These are phyloP conservation scores for Microbotryomycetes sp. DNA, from an alignment of 1,284 basidiomycete species.

Conservation along the genomic window DNA sequence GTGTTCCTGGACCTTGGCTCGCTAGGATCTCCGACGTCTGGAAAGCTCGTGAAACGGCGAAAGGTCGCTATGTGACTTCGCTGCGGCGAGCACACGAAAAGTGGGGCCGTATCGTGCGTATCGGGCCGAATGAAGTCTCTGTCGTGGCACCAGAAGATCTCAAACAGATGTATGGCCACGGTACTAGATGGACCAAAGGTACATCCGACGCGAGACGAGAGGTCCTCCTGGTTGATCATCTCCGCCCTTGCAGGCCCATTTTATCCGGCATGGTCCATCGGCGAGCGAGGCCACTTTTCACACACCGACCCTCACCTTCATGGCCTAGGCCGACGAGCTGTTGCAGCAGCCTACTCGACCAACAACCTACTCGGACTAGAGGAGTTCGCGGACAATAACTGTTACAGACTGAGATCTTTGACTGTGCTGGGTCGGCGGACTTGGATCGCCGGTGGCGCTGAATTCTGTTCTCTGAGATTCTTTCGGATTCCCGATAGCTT, in stretches of 20 bases:
- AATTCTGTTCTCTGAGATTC: too few species aligned
- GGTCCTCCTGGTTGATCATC: conserved; percentile 6
- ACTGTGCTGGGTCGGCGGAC: too few species aligned
- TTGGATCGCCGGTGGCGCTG: too few species aligned
- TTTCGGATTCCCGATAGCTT: too few species aligned
- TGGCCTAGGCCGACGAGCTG: conserved; percentile 28
- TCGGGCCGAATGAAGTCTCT: conserved; percentile 33
- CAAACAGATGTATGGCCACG: conserved; percentile 32
- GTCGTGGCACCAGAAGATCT: conserved; percentile 30
- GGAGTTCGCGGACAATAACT: conserved; percentile 31
- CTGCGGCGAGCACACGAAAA: not conserved
- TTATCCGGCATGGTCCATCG: conserved; percentile 14
- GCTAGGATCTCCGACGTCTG: not conserved
- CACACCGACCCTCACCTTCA: conserved; percentile 35
- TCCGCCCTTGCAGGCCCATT: conserved; percentile 1
- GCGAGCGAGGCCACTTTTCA: conserved; percentile 33
- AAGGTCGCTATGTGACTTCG: not conserved
- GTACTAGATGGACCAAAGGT: conserved; percentile 33
- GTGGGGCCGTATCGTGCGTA: conserved; percentile 29
- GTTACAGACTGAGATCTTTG: too few species aligned
- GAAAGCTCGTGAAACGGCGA: not conserved
- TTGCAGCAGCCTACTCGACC: conserved; percentile 35
- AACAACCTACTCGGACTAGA: conserved; percentile 34
- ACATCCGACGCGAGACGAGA: conserved; percentile 30
- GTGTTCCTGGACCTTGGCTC: not conserved